Conservation (phyloP, 805 yeast genomes). For the Grigorovia jiainica region DNA sequence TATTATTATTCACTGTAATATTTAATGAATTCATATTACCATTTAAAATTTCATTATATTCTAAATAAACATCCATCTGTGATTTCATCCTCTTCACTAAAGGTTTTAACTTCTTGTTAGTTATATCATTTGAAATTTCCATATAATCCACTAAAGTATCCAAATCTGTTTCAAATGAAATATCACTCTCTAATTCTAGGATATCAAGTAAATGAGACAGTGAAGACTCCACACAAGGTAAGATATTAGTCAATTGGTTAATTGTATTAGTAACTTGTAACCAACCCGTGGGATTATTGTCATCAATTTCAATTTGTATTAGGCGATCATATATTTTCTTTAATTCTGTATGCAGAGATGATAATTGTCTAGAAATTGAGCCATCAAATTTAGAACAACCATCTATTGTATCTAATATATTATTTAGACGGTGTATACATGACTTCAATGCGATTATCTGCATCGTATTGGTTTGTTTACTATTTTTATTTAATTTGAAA, state of each 20-base stretch:
- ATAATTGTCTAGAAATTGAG: not conserved
- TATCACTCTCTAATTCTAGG: conserved; percentile 22
- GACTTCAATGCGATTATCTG: conserved; percentile 3
- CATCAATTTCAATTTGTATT: not conserved
- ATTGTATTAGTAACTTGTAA: not conserved
- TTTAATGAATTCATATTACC: conserved; percentile 36
- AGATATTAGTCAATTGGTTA: conserved; percentile 17
- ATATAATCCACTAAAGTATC: conserved; percentile 1
- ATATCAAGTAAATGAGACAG: conserved; percentile 29
- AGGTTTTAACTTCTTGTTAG: conserved; percentile 18
- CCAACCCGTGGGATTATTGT: not conserved
- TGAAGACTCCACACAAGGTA: conserved; percentile 29
- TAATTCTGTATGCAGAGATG: conserved; percentile 1
- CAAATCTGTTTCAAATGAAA: conserved; percentile 6
- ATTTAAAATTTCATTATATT: conserved; percentile 35
- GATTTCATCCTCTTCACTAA: conserved; percentile 23
- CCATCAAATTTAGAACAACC: conserved; percentile 1
- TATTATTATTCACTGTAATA: conserved; percentile 31
- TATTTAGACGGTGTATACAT: conserved; percentile 3
- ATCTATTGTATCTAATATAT: not conserved
- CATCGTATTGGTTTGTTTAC: not conserved
- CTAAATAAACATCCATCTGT: conserved; percentile 33
- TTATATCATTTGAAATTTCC: conserved; percentile 15
- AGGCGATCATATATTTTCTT: not conserved
- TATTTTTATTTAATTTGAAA: not conserved